Base-by-base conservation (phyloP, 306 rosid species). In the Acmispon strigosus region DNA sequence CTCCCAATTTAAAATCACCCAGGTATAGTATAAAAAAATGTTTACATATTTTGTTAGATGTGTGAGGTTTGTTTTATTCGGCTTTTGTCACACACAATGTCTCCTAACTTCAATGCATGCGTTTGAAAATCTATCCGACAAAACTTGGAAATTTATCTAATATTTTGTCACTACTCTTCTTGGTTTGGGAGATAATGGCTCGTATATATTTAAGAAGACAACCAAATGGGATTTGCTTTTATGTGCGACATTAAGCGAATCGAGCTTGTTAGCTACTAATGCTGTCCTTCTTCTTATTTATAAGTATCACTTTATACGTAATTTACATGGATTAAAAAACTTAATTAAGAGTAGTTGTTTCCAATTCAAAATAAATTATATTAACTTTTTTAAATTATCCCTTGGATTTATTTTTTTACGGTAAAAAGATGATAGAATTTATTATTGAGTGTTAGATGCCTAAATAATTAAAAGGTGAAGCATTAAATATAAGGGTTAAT, bases 171-270 rank as follows among this genome's bases (percentile, higher is more conserved):
- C 51, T 34, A 48, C 53, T 64, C 47, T 62, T 19, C 13, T 48
- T 41, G 54, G 27, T 45, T 55, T 43, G 8, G 32, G 5, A 53
- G 8, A 55, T 32, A 44, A 51, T 69, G 24, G 44, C 6, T 62
- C 17, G 7, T 22, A 22, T 1, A 2, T 1, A 22, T n/a, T n/a
- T 48, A 45, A 67, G 27, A 66, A 61, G 49, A 66, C 81, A 45
- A 66, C 4, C 27, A 6, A 73, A n/a, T 59, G 32, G 45, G 14
- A 27, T 27, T 44, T 14, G 48, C 13, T 48, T 50, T 39, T 60
- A 17, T 50, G 60, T 34, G 58, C 62, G 50, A 64, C 57, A 63
- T 71, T 78, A 66, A 56, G 42, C n/a, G 61, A 64, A 78, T 72
- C 68, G 4, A 62, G 55, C 10, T 63, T 16, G 64, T 37, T 44